Evolutionary conservation across 805 yeast genomes (phyloP).

Genomic region (Wickerhamomyces xylosicus): DNA sequence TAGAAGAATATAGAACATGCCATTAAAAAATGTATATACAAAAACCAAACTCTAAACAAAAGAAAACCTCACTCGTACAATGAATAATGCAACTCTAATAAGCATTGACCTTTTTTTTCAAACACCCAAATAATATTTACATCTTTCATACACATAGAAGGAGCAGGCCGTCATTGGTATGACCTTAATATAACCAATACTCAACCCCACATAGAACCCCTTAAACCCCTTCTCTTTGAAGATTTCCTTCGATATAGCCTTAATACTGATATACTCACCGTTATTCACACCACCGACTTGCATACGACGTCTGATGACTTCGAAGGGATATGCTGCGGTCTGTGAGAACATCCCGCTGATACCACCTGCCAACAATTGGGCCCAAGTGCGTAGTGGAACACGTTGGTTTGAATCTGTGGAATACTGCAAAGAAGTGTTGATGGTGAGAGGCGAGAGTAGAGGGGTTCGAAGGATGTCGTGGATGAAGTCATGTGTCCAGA

Average conservation of each 20-base stretch:
- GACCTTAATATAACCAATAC: conserved; percentile 91
- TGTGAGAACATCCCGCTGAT: conserved; percentile 92
- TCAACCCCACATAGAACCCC: conserved; percentile 90
- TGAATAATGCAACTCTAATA: too few species aligned
- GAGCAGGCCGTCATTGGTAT: conserved; percentile 97
- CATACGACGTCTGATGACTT: conserved; percentile 87
- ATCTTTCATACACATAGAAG: conserved; percentile 85
- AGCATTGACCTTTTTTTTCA: too few species aligned
- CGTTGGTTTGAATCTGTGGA: conserved; percentile 22
- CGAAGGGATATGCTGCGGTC: conserved; percentile 95
- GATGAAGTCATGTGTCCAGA: conserved; percentile 83
- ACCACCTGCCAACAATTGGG: conserved; percentile 91
- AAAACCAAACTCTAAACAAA: too few species aligned
- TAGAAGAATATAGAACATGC: too few species aligned
- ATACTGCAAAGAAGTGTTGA: conserved; percentile 9
- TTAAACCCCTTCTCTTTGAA: conserved; percentile 65
- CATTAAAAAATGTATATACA: too few species aligned
- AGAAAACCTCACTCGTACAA: too few species aligned
- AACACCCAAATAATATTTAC: conserved; percentile 52
- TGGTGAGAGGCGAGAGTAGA: conserved; percentile 42
- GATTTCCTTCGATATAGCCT: conserved; percentile 46
- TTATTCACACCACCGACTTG: conserved; percentile 80
- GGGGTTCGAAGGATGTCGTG: conserved; percentile 79
- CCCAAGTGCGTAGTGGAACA: conserved; percentile 76
- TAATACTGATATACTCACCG: conserved; percentile 46